These are phyloP conservation scores for Lagenidium giganteum DNA, from an alignment of 352 stramenopile genomes.

Conservation along the genomic window DNA sequence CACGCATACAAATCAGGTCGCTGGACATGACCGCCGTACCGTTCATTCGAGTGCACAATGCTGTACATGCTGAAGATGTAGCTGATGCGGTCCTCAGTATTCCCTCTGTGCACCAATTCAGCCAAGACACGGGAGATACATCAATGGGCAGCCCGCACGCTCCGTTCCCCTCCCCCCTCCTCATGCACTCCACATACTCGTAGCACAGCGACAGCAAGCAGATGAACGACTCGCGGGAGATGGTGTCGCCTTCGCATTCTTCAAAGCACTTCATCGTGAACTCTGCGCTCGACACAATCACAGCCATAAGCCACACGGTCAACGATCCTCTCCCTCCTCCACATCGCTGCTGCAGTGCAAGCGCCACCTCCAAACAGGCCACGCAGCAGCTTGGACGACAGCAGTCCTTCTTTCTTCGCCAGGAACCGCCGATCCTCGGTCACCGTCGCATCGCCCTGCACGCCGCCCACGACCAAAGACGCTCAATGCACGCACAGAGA, in stretches of 20 bases:
- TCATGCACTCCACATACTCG: constrained; percentile 36
- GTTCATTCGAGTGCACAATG: constrained; percentile 61
- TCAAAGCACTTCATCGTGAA: constrained; percentile 62
- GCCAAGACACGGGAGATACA: no score
- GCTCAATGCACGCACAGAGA: no score
- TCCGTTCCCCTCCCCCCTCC: not conserved
- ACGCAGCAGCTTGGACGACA: constrained; percentile 73
- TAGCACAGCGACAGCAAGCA: constrained; percentile 67
- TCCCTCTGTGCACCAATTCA: constrained; percentile 41
- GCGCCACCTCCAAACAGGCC: constrained; percentile 72
- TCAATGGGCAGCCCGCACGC: no score
- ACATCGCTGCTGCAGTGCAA: not conserved
- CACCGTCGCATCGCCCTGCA: constrained; percentile 65
- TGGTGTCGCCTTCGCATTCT: constrained; percentile 39
- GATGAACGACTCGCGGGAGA: constrained; percentile 75
- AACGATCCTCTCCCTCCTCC: no score
- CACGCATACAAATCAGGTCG: not conserved
- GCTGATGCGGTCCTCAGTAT: constrained; percentile 84
- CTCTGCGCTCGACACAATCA: constrained; percentile 29
- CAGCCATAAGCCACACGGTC: not conserved
- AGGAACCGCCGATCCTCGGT: constrained; percentile 56
- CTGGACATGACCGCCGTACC: constrained; percentile 34
- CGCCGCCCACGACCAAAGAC: not conserved
- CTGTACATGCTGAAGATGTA: constrained; percentile 87
- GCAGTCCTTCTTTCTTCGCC: constrained; percentile 59